Evolutionary conservation across 768 basidiomycete species (phyloP).

Genomic region (Lactarius sanguifluus): DNA sequence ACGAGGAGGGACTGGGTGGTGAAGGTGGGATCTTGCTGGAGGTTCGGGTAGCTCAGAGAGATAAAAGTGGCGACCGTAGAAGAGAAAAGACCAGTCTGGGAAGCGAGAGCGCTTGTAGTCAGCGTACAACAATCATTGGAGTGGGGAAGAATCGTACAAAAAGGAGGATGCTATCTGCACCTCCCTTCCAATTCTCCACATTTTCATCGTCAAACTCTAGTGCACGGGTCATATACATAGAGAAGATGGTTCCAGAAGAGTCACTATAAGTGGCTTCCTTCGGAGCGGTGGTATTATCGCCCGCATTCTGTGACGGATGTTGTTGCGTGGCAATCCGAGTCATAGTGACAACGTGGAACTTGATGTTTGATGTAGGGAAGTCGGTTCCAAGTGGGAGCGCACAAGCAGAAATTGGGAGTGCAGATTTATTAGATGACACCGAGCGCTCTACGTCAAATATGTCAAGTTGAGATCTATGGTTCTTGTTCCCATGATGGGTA

Average conservation of each 20-base stretch:
- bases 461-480: neutral
- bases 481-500: neutral
- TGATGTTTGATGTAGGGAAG: no score
- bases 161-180: conserved; percentile 3
- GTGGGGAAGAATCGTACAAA: neutral
- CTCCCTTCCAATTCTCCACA: neutral
- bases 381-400: neutral
- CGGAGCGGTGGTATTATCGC: neutral
- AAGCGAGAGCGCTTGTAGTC: neutral
- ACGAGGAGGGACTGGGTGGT: neutral
- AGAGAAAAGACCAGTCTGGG: neutral
- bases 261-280: neutral
- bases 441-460: neutral
- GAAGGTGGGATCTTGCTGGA: neutral
- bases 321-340: neutral
- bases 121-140: neutral
- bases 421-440: neutral
- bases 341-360: neutral
- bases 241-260: conserved; percentile 4
- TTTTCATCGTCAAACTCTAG: conserved; percentile 4
- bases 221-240: neutral
- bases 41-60: neutral
- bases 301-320: neutral
- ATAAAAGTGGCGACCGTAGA: neutral
- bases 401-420: neutral